These are phyloP conservation scores for Raphanus sativus DNA, from an alignment of 345 rosid genomes.

Conservation along the genomic window DNA sequence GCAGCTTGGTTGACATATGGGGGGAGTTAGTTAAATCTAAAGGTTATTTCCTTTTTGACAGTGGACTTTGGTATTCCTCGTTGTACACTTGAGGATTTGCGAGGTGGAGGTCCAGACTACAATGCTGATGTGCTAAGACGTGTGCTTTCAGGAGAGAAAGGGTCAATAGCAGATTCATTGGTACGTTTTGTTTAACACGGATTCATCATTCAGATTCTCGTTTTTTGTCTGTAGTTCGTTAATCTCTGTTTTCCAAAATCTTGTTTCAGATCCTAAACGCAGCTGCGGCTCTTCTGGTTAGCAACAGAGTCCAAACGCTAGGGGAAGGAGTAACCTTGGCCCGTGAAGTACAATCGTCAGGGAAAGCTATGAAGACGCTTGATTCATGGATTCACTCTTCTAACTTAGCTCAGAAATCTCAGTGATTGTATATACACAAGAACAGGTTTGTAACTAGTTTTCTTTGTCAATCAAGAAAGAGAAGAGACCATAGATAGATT, in stretches of 20 bases:
- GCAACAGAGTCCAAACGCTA: constrained; percentile 54
- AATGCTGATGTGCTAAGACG: constrained; percentile 68
- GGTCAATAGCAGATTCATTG: constrained; percentile 76
- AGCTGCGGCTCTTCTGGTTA: constrained; percentile 86
- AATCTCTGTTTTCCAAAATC: background rate
- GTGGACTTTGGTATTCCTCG: constrained; percentile 94
- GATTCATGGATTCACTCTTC: constrained; percentile 66
- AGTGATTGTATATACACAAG: background rate
- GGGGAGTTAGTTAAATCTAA: background rate
- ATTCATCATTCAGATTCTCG: background rate
- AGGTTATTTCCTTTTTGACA: constrained; percentile 32
- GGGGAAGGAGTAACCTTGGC: constrained; percentile 75
- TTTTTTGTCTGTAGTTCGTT: too few species aligned
- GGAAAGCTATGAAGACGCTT: constrained; percentile 71
- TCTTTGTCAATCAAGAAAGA: constrained; percentile 24
- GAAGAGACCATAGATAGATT: background rate
- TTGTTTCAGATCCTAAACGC: constrained; percentile 71
- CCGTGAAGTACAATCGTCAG: constrained; percentile 74
- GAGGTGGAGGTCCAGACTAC: constrained; percentile 78
- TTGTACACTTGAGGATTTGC: constrained; percentile 70
- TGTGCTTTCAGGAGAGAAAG: constrained; percentile 75
- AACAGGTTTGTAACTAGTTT: constrained; percentile 17
- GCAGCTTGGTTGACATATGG: too few species aligned
- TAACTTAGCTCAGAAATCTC: constrained; percentile 38
- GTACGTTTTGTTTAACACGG: constrained; percentile 46